These are phyloP conservation scores for Azolla pinnata DNA, from an alignment of 75 land plant species.

Conservation along the genomic window DNA sequence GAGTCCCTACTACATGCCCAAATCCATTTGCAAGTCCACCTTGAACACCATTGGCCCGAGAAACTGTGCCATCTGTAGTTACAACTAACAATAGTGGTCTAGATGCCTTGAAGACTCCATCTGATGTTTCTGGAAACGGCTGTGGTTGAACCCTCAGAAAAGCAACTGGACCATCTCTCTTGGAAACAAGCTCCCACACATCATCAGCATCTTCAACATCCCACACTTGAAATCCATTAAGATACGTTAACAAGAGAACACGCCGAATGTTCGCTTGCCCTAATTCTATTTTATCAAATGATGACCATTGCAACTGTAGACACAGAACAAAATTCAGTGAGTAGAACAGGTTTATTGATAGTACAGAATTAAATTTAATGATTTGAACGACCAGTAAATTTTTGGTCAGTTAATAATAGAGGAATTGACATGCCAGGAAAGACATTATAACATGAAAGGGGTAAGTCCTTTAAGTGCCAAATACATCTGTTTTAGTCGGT, in stretches of 20 bases:
- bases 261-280: conserved; percentile 34
- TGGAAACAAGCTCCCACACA: conserved; percentile 61
- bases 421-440: background rate
- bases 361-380: background rate
- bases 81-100: conserved; percentile 59
- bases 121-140: conserved; percentile 29
- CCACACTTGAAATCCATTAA: conserved; percentile 89
- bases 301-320: conserved; percentile 78
- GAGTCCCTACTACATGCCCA: conserved; percentile 25
- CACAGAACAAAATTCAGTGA: background rate
- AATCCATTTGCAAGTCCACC: conserved; percentile 25
- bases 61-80: conserved; percentile 9
- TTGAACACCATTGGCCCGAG: conserved; percentile 16
- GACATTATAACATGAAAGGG: background rate
- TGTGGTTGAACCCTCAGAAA: conserved; percentile 67
- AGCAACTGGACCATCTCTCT: conserved; percentile 79
- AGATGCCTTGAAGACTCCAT: conserved; percentile 38
- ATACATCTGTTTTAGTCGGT: background rate
- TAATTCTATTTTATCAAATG: conserved; percentile 76
- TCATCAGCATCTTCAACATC: conserved; percentile 80
- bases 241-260: conserved; percentile 63
- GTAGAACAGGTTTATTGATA: background rate
- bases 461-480: background rate
- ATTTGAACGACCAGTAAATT: background rate
- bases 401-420: background rate